These are phyloP conservation scores for Tolypocladium cylindrosporum DNA, from an alignment of 2,329 filamentous ascomycete species.

Conservation along the genomic window DNA sequence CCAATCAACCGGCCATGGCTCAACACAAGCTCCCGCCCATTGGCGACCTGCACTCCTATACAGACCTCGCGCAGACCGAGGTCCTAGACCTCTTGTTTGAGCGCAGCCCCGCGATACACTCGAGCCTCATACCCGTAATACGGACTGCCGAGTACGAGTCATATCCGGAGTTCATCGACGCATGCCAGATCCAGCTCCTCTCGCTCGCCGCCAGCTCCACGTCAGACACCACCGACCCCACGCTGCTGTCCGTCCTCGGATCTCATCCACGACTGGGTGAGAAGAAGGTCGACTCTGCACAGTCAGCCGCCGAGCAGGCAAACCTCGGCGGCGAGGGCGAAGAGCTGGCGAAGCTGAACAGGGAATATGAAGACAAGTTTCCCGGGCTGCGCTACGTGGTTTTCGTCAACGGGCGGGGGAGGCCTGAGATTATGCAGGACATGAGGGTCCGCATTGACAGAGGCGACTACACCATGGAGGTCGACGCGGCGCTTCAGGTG, in stretches of 20 bases:
- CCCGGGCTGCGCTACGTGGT: slow-evolving; percentile 82
- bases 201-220: slow-evolving; percentile 43
- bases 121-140: slow-evolving; percentile 60
- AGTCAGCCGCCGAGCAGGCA: slow-evolving; percentile 75
- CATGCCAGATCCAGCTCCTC: slow-evolving; percentile 53
- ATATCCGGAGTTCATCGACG: slow-evolving; percentile 60
- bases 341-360: slow-evolving; percentile 58
- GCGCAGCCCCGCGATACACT: slow-evolving; percentile 64
- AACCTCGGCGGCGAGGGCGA: slow-evolving; percentile 54
- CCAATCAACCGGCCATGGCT: slow-evolving; percentile 8
- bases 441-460: slow-evolving; percentile 67
- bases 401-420: slow-evolving; percentile 75
- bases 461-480: slow-evolving; percentile 56
- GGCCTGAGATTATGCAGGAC: slow-evolving; percentile 68
- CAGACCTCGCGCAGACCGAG: slow-evolving; percentile 41
- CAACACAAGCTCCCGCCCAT: slow-evolving; percentile 42
- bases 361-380: slow-evolving; percentile 69
- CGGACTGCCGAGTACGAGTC: slow-evolving; percentile 44
- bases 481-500: slow-evolving; percentile 66
- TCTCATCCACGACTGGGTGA: slow-evolving; percentile 79
- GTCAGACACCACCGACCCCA: slow-evolving; percentile 32
- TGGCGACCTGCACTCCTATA: slow-evolving; percentile 42
- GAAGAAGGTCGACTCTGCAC: slow-evolving; percentile 69
- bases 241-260: slow-evolving; percentile 62
- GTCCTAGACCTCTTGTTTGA: slow-evolving; percentile 78